Conservation (phyloP, 2,329 filamentous ascomycete genomes). For the Venturiaceae sp. region DNA sequence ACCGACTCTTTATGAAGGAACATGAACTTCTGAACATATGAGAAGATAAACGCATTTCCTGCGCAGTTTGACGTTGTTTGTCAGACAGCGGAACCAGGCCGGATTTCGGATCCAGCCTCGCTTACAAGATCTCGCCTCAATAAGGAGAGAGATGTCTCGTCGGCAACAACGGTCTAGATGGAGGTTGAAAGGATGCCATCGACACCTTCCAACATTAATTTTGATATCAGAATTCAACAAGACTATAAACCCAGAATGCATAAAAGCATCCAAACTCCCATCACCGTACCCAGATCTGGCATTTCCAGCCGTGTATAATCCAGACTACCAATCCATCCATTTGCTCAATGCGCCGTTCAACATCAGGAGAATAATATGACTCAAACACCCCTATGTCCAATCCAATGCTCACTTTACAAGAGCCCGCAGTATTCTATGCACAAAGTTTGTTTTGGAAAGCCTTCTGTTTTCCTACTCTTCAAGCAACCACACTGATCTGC, state of each 20-base stretch:
- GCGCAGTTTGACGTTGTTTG: too few relatives aligned
- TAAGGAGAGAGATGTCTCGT: too few relatives aligned
- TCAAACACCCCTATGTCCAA: background rate
- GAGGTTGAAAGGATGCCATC: too few relatives aligned
- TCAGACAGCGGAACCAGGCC: too few relatives aligned
- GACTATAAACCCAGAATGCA: background rate
- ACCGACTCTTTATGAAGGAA: too few relatives aligned
- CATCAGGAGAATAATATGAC: background rate
- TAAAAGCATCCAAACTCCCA: background rate
- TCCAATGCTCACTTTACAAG: background rate
- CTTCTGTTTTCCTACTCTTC: background rate
- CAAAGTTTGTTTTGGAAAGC: background rate
- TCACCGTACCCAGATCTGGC: background rate
- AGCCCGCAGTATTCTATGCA: background rate
- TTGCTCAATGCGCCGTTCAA: background rate
- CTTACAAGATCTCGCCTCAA: too few relatives aligned
- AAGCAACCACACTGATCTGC: background rate
- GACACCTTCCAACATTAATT: background rate
- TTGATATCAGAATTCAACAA: background rate
- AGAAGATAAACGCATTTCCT: too few relatives aligned
- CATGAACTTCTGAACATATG: too few relatives aligned
- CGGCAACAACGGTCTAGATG: too few relatives aligned
- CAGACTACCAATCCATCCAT: background rate
- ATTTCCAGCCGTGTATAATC: background rate
- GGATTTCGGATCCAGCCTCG: background rate